Base-by-base conservation (phyloP, 2,329 filamentous ascomycete species). In the Cladosporium cucumerinum region DNA sequence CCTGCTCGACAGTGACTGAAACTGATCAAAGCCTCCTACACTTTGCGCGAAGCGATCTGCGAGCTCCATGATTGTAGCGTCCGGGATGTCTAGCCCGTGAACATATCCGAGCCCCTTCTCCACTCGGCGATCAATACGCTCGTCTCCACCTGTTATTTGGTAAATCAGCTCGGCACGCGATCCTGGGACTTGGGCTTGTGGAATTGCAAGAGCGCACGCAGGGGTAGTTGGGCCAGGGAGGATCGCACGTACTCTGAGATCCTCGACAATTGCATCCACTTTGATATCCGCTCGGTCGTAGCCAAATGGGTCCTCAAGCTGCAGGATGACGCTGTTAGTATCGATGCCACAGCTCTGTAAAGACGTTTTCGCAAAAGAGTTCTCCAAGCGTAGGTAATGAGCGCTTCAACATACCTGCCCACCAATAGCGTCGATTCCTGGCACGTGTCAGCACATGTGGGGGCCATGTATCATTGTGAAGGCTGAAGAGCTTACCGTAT, bases 251-350 rank as follows among this genome's bases (percentile, higher is more conserved):
- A 62, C 59, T 43, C 84, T 77, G 51, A 85, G 78, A 72, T 89
- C 87, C 68, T 87, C 85, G 2, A 86, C 84, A 58, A 89, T 84
- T 3, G 85, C 85, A 73, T 89, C 86, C 82, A 89, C 87, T 72
- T 88, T 88, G 75, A 89, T 89, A 72, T 89, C 86, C 64, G 87
- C 88, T 71, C 83, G 82, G 68, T 87, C 86, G 64, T 86, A 86
- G 1, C 87, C 87, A 72, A 89, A 89, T 1, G 87, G 87, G 72
- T 89, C 87, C 72, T 89, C 87, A 1, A 89, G 77, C 73, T 88
- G 86, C 3, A 32, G 18, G 11, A 23, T n/a, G 25, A 30, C 51
- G 16, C 5, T 16, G 51, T 54, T 21, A 54, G 51, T 30, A 30
- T 54, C 14, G 16, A 54, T 8, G 28, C 39, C 39, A 46, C 8